Percentiles rank a stretch among this genome's conserved stretches.
These are phyloP conservation scores for Chlorella variabilis DNA, from an alignment of 163 green algal genomes.

Conservation along the genomic window DNA sequence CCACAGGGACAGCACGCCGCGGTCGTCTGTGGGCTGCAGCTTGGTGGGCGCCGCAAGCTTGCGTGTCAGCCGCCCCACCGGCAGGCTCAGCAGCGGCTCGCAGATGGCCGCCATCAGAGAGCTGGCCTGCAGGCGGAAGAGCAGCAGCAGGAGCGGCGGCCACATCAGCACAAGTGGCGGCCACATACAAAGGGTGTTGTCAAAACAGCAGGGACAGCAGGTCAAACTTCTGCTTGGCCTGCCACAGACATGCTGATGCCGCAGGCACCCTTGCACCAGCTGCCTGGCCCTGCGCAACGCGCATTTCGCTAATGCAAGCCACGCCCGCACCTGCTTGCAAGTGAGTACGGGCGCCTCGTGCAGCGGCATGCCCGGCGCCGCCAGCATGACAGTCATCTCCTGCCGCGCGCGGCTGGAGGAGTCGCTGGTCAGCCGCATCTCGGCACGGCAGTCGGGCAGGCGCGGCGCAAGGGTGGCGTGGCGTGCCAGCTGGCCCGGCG, in stretches of 20 bases:
- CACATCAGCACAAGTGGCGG: no score
- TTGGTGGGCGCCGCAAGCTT: conserved; percentile 35
- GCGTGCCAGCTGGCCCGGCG: background rate
- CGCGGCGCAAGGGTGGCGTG: conserved; percentile 2
- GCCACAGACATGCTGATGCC: no score
- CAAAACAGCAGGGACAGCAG: no score
- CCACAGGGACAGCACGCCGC: conserved; percentile 46
- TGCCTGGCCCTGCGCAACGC: no score
- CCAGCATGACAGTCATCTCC: conserved; percentile 48
- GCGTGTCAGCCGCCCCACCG: conserved; percentile 43
- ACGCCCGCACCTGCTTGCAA: conserved; percentile 21
- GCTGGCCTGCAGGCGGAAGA: background rate
- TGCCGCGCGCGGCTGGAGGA: conserved; percentile 25
- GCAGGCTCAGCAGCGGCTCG: conserved; percentile 47
- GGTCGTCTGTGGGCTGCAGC: conserved; percentile 27
- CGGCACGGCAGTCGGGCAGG: conserved; percentile 41
- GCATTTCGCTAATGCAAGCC: no score
- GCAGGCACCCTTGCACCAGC: no score
- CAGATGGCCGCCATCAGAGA: conserved; percentile 37
- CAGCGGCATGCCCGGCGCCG: conserved; percentile 39
- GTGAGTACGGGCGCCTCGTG: conserved; percentile 41
- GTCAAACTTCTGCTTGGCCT: no score
- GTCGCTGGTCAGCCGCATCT: conserved; percentile 37
- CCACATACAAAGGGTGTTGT: no score
- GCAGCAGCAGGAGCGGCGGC: no score